Evolutionary conservation across 164 flowering plant species (phyloP).

Genomic region (Berberis thunbergii): DNA sequence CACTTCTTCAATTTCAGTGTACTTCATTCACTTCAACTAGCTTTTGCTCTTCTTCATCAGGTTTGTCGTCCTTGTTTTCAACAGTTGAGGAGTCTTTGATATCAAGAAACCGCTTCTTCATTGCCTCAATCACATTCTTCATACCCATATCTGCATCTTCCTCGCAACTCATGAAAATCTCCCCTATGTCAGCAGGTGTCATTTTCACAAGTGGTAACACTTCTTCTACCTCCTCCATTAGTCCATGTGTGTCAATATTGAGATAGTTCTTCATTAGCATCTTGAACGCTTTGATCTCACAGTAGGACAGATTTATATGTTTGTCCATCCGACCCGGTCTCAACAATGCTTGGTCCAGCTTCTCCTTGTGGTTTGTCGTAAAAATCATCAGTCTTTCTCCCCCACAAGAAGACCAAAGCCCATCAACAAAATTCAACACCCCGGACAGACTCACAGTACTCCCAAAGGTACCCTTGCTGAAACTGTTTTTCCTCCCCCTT

Average conservation of each 20-base stretch:
- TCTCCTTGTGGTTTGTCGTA: slow-evolving; percentile 27
- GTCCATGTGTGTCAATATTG: slow-evolving; percentile 12
- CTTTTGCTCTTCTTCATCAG: neutral
- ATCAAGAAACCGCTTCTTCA: slow-evolving; percentile 7
- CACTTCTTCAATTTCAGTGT: too few species aligned
- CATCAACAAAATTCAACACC: slow-evolving; percentile 26
- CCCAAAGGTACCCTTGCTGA: slow-evolving; percentile 1
- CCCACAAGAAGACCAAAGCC: slow-evolving; percentile 31
- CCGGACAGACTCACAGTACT: slow-evolving; percentile 17
- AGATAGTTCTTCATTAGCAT: slow-evolving; percentile 21
- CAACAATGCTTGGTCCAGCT: slow-evolving; percentile 21
- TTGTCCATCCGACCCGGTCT: slow-evolving; percentile 28
- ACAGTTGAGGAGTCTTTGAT: neutral
- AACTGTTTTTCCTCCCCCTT: neutral
- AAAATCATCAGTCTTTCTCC: slow-evolving; percentile 27
- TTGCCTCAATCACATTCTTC: slow-evolving; percentile 16
- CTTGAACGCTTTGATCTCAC: slow-evolving; percentile 16
- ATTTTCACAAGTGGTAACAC: slow-evolving; percentile 12
- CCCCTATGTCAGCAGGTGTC: slow-evolving; percentile 25
- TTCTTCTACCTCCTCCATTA: slow-evolving; percentile 13
- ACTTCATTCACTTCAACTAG: too few species aligned
- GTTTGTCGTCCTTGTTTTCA: neutral
- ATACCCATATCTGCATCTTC: slow-evolving; percentile 20
- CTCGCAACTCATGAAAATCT: slow-evolving; percentile 26
- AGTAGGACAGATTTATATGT: slow-evolving; percentile 20